Base-by-base conservation (phyloP, 371 early-diverging fungal genomes). In the Mortierella sp. region DNA sequence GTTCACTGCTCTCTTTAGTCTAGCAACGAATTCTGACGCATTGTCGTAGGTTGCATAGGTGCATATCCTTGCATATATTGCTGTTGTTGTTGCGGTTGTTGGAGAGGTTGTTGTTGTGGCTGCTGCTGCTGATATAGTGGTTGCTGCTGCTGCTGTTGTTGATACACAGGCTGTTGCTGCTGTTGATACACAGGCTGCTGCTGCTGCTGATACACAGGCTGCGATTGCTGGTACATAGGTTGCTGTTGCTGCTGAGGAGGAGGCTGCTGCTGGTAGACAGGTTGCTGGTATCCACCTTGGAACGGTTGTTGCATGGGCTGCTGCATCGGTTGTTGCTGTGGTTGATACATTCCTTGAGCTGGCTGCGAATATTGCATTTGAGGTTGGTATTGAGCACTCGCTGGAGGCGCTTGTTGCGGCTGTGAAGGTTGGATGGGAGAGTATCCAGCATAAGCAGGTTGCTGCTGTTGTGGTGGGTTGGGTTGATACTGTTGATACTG, bases 11-110 rank as follows among this genome's bases (percentile, higher is more conserved):
- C 14, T n/a, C n/a, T 14, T 53, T 79, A 79, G 29, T 79, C 80
- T 25, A 79, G 73, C 25, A 79, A 63, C 6, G 80, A 79, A 28
- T 66, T 64, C 28, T 30, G 62, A 15, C 70, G 75, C 28, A 66
- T 70, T 7, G 47, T 43, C 12, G 66, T 43, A 14, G 68, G 72
- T 37, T 77, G 77, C 58, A 66, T 26, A 2, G 79, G 64, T 4
- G 73, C 74, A 51, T 68, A 69, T 30, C 64, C 66, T 16, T 57
- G 66, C 28, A 70, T 64, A 1, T 30, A 55, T 37, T 55, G 67
- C 48, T 65, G 77, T 45, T 67, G 73, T 16, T 67, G 67, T 19
- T 68, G 74, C 28, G 37, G 74, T 50, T 62, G 69, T 46, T 57
- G 72, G 44, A 66, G 70, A 57, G 60, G 68, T 52, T 64, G 75